Evolutionary conservation across 1,284 basidiomycete genomes (phyloP), one percentile per base, ranked within the genome.

Genomic region (Rhodotorula sp.): DNA sequence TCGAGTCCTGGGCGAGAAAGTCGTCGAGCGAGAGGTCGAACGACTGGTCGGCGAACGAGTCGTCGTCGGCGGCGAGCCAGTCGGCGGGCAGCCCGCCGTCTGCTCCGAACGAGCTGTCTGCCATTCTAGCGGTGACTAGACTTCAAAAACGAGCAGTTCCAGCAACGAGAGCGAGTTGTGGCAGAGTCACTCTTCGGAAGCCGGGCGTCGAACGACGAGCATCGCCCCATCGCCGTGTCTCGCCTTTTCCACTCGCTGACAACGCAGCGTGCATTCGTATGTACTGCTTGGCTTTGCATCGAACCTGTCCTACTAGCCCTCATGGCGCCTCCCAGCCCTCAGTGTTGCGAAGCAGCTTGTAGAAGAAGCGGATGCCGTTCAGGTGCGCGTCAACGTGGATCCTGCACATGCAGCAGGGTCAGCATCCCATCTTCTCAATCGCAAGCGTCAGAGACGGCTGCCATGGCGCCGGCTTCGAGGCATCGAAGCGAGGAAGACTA

Each of bases 261-360:
- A 15, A 15, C n/a, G 2, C 51, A 13, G 4, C 11, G 17, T 27
- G 51, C 9, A 29, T 6, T 8, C 13, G 52, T 32, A 32, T 32
- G 32, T 32, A 32, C 15, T 15, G 36, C 36, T n/a, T 36, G 36
- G 1, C 2, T 29, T n/a, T 47, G 20, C 36, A 13, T 32, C 7
- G 3, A 6, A 20, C 20, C n/a, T 8, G 13, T 13, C 29, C 47
- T 49, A 32, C 30, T 20, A 30, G 8, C n/a, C 13, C 22, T n/a
- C 64, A 59, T 19, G 49, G 48, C 34, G 59, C 52, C 20, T 49
- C 39, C 70, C 67, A 72, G 7, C 57, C 72, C 55, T 81, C 78
- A 9, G 80, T 78, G 74, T 84, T 84, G 36, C 77, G 77, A n/a
- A 84, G 76, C 20, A 85, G 78, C 73, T 83, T 80, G 75, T 82